Evolutionary conservation across 176 grass and related monocot genomes (phyloP), one percentile per base, ranked within the genome.

Genomic region (Secale cereale): DNA sequence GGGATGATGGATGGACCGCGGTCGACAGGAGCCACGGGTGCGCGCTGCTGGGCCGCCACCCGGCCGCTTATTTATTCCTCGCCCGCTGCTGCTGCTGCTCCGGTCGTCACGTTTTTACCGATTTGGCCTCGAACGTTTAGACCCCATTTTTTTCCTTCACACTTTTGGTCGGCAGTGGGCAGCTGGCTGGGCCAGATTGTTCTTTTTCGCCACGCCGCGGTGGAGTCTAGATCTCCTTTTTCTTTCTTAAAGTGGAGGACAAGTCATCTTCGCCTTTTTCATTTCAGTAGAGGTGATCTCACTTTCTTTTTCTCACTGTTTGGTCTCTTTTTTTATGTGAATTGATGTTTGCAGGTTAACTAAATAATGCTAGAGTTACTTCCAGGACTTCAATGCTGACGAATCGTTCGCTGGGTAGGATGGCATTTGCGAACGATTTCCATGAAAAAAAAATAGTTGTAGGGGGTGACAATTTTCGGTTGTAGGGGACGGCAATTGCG

Each of bases 61-160:
- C 81, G n/a, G 46, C 79, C 59, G 5, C 17, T 54, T 65, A 80
- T 88, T 88, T 88, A 73, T 84, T 33, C 25, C 30, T 13, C 59
- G 17, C 39, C 0, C 39, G 30, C 30, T 31, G n/a, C n/a, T 3
- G 39, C 19, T 40, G 3, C 62, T 14, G 48, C 30, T 33, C 27
- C 3, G 0, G 5, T 13, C 28, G 0, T 74, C 61, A 14, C 11
- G 6, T 15, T 80, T 54, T 52, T 68, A 85, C 82, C 4, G 59
- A 46, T 85, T 67, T 40, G 68, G 45, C 82, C 65, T 72, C 56
- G n/a, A n/a, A n/a, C n/a, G n/a, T n/a, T n/a, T n/a, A n/a, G n/a
- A n/a, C n/a, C n/a, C n/a, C n/a, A 46, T 1, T 17, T 41, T 20
- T 28, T 16, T n/a, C n/a, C n/a, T n/a, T 28, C 23, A 73, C 37